Base-by-base conservation (phyloP, 768 basidiomycete genomes). In the Tricholoma flavovirens region DNA sequence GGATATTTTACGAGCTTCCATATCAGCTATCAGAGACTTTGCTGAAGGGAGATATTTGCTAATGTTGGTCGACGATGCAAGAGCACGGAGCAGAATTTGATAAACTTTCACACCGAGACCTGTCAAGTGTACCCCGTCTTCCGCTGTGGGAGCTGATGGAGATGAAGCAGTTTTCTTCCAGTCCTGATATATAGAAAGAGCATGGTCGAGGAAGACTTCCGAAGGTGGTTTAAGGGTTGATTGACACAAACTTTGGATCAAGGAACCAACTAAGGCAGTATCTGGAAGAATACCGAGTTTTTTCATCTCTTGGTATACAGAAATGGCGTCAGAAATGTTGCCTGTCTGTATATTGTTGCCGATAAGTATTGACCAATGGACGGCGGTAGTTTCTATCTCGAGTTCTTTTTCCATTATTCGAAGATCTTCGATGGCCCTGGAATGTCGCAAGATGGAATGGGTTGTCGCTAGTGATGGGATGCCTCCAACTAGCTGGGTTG, bases 21-120 rank as follows among this genome's bases (percentile, higher is more conserved):
- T 88, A 60, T 92, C 88, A 36, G 80, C 74, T 15, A 91, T 61
- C 22, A 94, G 73, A 8, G 73, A 67, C 33, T 78, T 60, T 0
- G 80, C 77, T 6, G 77, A 66, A 4, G 76, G 72, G 56, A 76
- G 72, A 59, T 83, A 82, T 56, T 79, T 80, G 54, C 67, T 57
- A n/a, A 71, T 62, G 49, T 83, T 73, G 22, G 64, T 53, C 0
- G 81, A 77, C 3, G 75, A 69, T 49, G 74, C 67, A 46, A 84
- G 67, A 8, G 77, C 77, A 5, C 77, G 78, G 12, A 85, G 69
- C 30, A 86, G 70, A 12, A 70, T 73, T 10, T 81, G 75, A 62
- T 83, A 90, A 42, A 88, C 76, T 40, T 75, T 71, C 17, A 74
- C 66, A 58, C 82, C 79, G 1, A 81, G 81, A 0, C 79, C 79